These are phyloP conservation scores for Neophaeococcomyces aloes DNA, from an alignment of 2,329 filamentous ascomycete genomes.

Conservation along the genomic window DNA sequence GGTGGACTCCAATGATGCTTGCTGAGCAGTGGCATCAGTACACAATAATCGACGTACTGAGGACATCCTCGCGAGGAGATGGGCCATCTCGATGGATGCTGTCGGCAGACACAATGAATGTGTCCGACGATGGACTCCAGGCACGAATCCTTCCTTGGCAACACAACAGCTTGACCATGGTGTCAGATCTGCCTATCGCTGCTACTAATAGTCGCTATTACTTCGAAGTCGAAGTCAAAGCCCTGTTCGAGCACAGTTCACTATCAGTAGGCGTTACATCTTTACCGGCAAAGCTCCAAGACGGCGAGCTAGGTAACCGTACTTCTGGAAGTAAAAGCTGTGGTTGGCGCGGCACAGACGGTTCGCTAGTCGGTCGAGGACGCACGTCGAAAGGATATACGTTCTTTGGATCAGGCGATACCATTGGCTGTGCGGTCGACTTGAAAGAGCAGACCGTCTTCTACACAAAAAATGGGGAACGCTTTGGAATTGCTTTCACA, in stretches of 20 bases:
- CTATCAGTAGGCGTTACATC: neutral
- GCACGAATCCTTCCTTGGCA: neutral
- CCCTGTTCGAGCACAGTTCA: too few relatives aligned
- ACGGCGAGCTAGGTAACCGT: neutral
- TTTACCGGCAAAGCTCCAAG: neutral
- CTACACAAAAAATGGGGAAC: slow-evolving; percentile 2
- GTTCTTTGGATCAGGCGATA: neutral
- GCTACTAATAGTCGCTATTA: neutral
- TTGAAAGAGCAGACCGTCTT: neutral
- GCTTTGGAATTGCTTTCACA: neutral
- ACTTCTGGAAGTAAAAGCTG: too few relatives aligned
- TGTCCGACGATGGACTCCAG: neutral
- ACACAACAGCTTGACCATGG: neutral
- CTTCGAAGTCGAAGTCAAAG: slow-evolving; percentile 1
- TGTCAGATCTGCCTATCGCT: slow-evolving; percentile 1
- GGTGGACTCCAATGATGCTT: neutral
- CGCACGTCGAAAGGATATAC: neutral
- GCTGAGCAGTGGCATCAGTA: neutral
- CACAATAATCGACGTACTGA: neutral
- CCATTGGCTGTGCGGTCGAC: neutral
- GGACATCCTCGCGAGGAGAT: neutral
- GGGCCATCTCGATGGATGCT: neutral
- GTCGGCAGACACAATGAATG: neutral
- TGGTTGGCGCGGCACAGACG: too few relatives aligned
- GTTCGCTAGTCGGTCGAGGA: too few relatives aligned